phyloP scores from a whole-genome alignment of 768 basidiomycete species.

The Suillus brevipes region DNA sequence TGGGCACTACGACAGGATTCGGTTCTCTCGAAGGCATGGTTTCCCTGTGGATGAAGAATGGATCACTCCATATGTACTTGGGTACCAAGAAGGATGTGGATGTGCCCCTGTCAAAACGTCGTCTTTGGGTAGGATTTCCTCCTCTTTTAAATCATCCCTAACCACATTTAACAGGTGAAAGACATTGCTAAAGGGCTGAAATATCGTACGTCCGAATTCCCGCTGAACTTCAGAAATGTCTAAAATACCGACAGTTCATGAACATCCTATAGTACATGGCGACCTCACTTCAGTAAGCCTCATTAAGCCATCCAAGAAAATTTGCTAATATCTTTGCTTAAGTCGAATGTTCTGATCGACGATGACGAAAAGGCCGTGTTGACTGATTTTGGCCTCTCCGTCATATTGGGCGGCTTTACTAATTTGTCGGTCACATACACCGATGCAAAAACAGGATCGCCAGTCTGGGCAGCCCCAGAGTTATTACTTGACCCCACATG shows the following conservation, averaged over 20 bases:
- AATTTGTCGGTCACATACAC: not conserved
- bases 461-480: not conserved
- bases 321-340: not conserved
- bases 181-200: constrained; percentile 8
- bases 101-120: not conserved
- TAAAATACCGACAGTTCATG: not conserved
- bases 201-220: constrained; percentile 7
- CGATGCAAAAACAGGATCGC: not conserved
- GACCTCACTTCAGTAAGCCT: constrained; percentile 9
- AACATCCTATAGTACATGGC: constrained; percentile 6
- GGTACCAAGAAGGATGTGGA: not conserved
- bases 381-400: constrained; percentile 49
- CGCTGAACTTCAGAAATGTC: not conserved
- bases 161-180: not conserved
- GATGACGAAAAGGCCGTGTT: constrained; percentile 38
- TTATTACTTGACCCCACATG: not conserved
- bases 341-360: constrained; percentile 46
- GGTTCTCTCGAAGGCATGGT: not conserved
- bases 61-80: not conserved
- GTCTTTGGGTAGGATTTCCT: not conserved
- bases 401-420: constrained; percentile 17
- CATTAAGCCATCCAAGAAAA: no score
- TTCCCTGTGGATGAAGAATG: not conserved
- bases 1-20: not conserved
- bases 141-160: not conserved